phyloP scores from a whole-genome alignment of 2,329 filamentous ascomycete genomes.

The Monilinia fructigena region DNA sequence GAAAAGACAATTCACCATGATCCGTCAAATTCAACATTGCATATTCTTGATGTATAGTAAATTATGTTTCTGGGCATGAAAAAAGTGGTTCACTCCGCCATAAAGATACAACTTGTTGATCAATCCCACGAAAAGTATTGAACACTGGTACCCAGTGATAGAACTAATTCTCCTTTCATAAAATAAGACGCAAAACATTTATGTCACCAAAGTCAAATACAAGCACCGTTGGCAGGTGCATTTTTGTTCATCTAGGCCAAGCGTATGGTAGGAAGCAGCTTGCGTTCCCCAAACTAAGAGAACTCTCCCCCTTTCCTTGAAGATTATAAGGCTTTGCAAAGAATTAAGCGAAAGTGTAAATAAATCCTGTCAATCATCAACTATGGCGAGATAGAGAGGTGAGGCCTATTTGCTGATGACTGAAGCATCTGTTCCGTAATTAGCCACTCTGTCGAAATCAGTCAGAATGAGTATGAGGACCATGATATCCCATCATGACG shows the following conservation, averaged over 20 bases:
- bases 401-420: no score
- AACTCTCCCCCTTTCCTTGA: neutral
- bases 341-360: neutral
- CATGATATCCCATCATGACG: neutral
- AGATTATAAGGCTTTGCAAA: neutral
- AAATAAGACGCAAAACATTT: neutral
- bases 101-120: neutral
- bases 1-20: no score
- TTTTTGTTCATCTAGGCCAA: neutral
- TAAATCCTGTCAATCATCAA: neutral
- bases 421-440: neutral
- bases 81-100: no score
- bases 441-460: neutral
- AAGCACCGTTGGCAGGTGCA: neutral
- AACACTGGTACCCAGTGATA: neutral
- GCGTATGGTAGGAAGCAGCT: neutral
- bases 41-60: neutral
- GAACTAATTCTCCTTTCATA: neutral
- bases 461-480: neutral
- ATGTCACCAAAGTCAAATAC: neutral
- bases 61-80: neutral
- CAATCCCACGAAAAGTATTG: neutral
- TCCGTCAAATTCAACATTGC: neutral
- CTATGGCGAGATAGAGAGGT: neutral
- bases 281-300: neutral